phyloP scores from a whole-genome alignment of 176 grass and related monocot genomes.

The bread wheat (Triticum aestivum) region DNA sequence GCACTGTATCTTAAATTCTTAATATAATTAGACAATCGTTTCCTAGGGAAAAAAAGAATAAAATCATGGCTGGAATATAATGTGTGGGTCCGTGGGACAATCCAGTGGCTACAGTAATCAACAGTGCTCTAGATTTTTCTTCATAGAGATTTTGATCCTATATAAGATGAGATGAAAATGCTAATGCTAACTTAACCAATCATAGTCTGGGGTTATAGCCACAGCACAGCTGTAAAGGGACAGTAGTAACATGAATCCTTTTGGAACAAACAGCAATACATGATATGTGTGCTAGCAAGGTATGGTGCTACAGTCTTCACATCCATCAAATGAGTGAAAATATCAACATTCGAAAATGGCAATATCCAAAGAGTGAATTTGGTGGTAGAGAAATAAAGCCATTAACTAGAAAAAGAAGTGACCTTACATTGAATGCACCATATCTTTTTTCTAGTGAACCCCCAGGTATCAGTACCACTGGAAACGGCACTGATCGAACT shows the following conservation, averaged over 20 bases:
- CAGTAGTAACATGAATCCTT: background rate
- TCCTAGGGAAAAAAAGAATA: background rate
- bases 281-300: background rate
- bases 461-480: slow-evolving; percentile 67
- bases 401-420: background rate
- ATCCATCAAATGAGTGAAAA: slow-evolving; percentile 16
- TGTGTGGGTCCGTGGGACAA: background rate
- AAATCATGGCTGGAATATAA: background rate
- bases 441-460: slow-evolving; percentile 70
- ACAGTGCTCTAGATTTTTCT: slow-evolving; percentile 3
- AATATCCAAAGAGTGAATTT: background rate
- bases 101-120: background rate
- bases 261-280: background rate
- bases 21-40: background rate
- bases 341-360: background rate
- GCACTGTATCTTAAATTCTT: background rate
- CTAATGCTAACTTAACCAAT: background rate
- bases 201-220: background rate
- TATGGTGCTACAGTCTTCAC: slow-evolving; percentile 22
- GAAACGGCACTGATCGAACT: slow-evolving; percentile 35
- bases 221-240: background rate
- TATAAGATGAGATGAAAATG: slow-evolving; percentile 3
- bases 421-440: slow-evolving; percentile 75
- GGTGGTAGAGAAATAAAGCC: slow-evolving; percentile 5
- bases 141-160: slow-evolving; percentile 16